A percentile compares a stretch with the other conserved stretches of the same genome.
Conservation (phyloP, 208 protist genomes). For the Balamuthia mandrillaris region DNA sequence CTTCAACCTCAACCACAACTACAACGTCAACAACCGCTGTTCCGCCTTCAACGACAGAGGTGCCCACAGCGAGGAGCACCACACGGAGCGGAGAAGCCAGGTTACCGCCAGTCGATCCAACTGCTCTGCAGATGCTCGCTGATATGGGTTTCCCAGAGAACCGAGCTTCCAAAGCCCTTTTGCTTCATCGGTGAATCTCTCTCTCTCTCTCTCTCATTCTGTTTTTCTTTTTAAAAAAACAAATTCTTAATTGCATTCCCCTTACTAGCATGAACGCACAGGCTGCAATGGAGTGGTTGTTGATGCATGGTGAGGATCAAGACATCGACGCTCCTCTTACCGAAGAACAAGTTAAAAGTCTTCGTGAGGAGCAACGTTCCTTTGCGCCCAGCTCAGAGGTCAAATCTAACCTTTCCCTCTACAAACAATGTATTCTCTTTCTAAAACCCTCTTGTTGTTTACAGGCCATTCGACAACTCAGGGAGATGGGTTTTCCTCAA, state of each 20-base stretch:
- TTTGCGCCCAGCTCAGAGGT: neutral
- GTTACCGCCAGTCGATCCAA: too few species aligned
- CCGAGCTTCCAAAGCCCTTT: neutral
- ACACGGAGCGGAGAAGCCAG: too few species aligned
- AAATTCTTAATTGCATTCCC: too few species aligned
- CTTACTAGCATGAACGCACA: slow-evolving; percentile 14
- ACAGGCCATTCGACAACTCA: neutral
- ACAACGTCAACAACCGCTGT: too few species aligned
- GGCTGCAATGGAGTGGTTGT: slow-evolving; percentile 22
- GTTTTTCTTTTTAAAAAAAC: neutral
- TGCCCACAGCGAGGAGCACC: too few species aligned
- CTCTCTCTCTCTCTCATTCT: neutral
- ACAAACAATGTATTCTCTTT: neutral
- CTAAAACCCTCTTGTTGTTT: neutral
- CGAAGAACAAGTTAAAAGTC: neutral
- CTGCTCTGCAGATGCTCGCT: slow-evolving; percentile 11
- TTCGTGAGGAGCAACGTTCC: neutral
- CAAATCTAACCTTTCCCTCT: neutral
- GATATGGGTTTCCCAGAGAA: slow-evolving; percentile 18
- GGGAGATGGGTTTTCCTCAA: slow-evolving; percentile 1
- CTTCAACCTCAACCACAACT: too few species aligned
- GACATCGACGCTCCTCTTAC: slow-evolving; percentile 22
- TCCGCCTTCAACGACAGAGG: too few species aligned
- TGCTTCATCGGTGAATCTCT: neutral
- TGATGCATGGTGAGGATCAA: slow-evolving; percentile 11